These are phyloP conservation scores for Cercospora brassicicola DNA, from an alignment of 2,329 filamentous ascomycete genomes.

Conservation along the genomic window DNA sequence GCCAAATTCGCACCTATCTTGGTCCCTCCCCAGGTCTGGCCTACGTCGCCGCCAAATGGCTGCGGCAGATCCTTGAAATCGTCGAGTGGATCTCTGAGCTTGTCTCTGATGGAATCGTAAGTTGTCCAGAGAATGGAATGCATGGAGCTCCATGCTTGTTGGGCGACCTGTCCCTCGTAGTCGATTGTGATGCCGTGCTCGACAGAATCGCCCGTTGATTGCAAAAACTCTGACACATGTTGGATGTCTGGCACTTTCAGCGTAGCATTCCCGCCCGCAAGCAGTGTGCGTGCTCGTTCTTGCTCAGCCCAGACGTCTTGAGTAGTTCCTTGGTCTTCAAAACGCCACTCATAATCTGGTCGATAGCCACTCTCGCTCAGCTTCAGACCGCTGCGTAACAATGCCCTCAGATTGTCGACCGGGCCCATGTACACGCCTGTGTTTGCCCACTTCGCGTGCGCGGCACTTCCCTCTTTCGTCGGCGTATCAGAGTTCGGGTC, in stretches of 20 bases:
- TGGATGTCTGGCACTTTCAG: neutral
- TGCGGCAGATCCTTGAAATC: neutral
- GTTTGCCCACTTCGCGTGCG: neutral
- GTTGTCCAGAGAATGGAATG: neutral
- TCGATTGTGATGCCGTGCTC: neutral
- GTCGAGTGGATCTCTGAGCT: neutral
- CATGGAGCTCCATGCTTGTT: neutral
- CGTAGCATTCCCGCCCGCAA: neutral
- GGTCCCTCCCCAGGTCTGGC: neutral
- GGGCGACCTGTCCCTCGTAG: neutral
- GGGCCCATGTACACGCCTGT: neutral
- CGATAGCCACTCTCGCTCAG: neutral
- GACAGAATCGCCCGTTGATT: neutral
- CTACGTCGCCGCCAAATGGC: neutral
- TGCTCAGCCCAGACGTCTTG: neutral
- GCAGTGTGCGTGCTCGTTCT: neutral
- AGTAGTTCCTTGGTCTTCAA: neutral
- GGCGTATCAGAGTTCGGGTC: neutral
- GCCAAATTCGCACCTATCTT: neutral
- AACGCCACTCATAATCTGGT: neutral
- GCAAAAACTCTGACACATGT: neutral
- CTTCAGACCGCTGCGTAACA: neutral
- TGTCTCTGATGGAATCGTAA: neutral
- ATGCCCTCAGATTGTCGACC: neutral
- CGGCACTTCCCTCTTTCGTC: neutral